Conservation (phyloP, 306 rosid genomes). For the Cucumis hystrix region DNA sequence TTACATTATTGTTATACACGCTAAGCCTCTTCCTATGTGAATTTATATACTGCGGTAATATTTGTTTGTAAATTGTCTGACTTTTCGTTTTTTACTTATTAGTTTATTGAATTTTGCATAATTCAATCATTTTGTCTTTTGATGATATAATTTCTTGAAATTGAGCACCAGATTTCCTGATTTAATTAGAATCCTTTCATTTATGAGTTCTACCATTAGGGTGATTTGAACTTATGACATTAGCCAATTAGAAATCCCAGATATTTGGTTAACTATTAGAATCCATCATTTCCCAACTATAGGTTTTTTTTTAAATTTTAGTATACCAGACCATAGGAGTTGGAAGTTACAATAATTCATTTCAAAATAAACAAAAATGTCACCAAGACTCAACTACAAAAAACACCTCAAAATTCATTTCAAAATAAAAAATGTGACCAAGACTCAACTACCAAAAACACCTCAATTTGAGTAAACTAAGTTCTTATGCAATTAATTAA, state of each 20-base stretch:
- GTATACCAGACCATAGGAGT: neutral
- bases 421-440: neutral
- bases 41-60: neutral
- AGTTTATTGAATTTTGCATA: neutral
- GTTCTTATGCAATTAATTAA: neutral
- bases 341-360: neutral
- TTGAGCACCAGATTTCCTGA: neutral
- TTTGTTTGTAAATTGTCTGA: neutral
- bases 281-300: too few species aligned
- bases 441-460: neutral
- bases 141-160: neutral
- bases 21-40: neutral
- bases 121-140: neutral
- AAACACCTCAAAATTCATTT: neutral
- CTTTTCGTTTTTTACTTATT: neutral
- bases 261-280: too few species aligned
- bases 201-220: too few species aligned
- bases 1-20: neutral
- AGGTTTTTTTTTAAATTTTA: too few species aligned
- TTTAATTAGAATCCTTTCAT: neutral
- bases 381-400: neutral
- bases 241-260: too few species aligned
- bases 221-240: too few species aligned
- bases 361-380: neutral
- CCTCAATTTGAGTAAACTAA: neutral